Conservation (phyloP, 2,329 filamentous ascomycete genomes). For the Fusarium sp. region DNA sequence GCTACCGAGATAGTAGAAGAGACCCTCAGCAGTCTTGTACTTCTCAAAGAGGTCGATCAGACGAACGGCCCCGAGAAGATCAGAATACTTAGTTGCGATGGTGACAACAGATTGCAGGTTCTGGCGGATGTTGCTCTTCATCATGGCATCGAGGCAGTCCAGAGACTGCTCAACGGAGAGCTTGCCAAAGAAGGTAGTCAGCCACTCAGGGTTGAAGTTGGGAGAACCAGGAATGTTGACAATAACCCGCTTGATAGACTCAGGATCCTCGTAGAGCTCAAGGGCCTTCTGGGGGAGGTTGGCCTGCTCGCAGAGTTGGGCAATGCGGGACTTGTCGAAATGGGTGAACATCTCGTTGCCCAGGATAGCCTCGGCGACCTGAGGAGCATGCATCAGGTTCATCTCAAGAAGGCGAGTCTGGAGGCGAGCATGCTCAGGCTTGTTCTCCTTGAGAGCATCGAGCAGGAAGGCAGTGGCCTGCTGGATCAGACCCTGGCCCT, state of each 20-base stretch:
- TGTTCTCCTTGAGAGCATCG: conserved; percentile 94
- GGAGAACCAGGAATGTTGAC: conserved; percentile 84
- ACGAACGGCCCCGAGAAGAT: conserved; percentile 86
- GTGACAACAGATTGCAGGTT: conserved; percentile 96
- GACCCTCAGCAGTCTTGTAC: conserved; percentile 95
- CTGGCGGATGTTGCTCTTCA: conserved; percentile 95
- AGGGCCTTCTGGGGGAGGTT: conserved; percentile 87
- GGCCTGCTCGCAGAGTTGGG: conserved; percentile 91
- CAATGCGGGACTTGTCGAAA: conserved; percentile 92
- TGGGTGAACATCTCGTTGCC: conserved; percentile 99
- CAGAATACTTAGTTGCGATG: conserved; percentile 97
- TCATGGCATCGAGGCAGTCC: conserved; percentile 95
- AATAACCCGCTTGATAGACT: conserved; percentile 88
- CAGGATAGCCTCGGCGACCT: conserved; percentile 97
- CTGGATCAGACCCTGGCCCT: conserved; percentile 97
- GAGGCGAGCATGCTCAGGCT: conserved; percentile 89
- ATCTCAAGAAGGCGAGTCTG: conserved; percentile 97
- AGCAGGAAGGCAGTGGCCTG: conserved; percentile 98
- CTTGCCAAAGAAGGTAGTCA: conserved; percentile 92
- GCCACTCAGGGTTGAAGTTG: conserved; percentile 90
- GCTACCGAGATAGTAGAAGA: conserved; percentile 98
- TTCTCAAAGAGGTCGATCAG: conserved; percentile 97
- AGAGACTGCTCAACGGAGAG: conserved; percentile 95
- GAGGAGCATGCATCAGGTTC: conserved; percentile 95
- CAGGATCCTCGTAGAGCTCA: conserved; percentile 93